Conservation (phyloP, 1,139 yeast species). For the Pneumocystis sp. region DNA sequence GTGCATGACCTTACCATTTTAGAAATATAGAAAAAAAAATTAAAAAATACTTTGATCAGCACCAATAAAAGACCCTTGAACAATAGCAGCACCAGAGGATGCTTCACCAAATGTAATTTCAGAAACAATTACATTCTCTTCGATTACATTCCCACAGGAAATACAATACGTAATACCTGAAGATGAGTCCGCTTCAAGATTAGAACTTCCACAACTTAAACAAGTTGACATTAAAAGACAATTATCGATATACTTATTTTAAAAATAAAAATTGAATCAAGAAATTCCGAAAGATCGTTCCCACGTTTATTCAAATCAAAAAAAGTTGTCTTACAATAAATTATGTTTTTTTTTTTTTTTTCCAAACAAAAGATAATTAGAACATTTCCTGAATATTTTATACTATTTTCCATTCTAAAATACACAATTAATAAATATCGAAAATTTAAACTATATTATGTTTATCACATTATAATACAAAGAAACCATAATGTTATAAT, state of each 20-base stretch:
- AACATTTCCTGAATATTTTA: not conserved
- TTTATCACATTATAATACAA: too few relatives aligned
- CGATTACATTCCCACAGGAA: slow-evolving; percentile 71
- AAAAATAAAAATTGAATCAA: not conserved
- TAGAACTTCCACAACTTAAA: not conserved
- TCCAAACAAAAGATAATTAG: not conserved
- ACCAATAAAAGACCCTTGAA: slow-evolving; percentile 85
- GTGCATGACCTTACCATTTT: slow-evolving; percentile 37
- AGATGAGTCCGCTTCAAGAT: not conserved
- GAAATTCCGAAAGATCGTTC: not conserved
- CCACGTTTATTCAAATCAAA: not conserved
- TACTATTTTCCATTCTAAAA: not conserved
- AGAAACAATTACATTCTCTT: slow-evolving; percentile 86
- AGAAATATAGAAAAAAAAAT: not conserved
- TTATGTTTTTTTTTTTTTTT: too few relatives aligned
- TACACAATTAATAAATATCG: not conserved
- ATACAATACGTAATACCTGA: slow-evolving; percentile 41
- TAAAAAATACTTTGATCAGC: slow-evolving; percentile 44
- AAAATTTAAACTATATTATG: not conserved
- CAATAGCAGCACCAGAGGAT: slow-evolving; percentile 85
- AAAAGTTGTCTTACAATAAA: too few relatives aligned
- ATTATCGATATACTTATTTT: not conserved
- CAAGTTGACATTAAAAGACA: not conserved
- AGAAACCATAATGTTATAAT: not conserved
- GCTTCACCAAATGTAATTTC: slow-evolving; percentile 92